Base-by-base conservation (phyloP, 2,329 filamentous ascomycete species). In the Neobulgaria alba region DNA sequence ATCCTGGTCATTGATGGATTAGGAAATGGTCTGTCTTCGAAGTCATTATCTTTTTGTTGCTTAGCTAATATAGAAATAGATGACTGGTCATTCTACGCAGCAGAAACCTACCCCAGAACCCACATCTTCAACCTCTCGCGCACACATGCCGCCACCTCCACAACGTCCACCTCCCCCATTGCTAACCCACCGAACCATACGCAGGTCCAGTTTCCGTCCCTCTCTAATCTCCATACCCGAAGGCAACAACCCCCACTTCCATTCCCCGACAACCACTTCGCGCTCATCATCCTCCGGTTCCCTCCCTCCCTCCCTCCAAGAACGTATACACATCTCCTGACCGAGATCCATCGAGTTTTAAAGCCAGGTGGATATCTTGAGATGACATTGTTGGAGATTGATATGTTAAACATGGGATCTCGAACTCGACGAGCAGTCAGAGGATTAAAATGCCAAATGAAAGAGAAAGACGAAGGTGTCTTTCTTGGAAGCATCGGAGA, bases 11-110 rank as follows among this genome's bases (percentile, higher is more conserved):
- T 92, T 42, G 85, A 92, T 62, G 85, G 85, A 4, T 77, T 92
- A 20, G 85, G 85, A n/a, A 89, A 88, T 55, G 63, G 64, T 66
- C 53, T 47, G 53, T 53, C 17, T 20, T 23, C 17, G 10, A 5
- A 3, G 8, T n/a, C 10, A 7, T 14, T 12, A 10, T 21, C 29
- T 26, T 8, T 29, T 26, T 15, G 10, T 18, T 15, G 4, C n/a
- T 21, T 3, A 32, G 15, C 15, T 32, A 16, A 15, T 14, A 23
- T 36, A 7, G 26, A 17, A 34, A 39, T 38, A 60, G 79, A 83
- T 50, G 85, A 92, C 57, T 92, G 85, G 85, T 89, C 85, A 0
- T 89, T 86, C 59, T 90, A 88, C 52, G 84, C 84, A 15, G 83
- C 85, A 5, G 77, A 89, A 56, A 87, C 83, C 1, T 90, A 90